phyloP scores from a whole-genome alignment of 169 alveolate species.

The Plasmodium cynomolgi region DNA sequence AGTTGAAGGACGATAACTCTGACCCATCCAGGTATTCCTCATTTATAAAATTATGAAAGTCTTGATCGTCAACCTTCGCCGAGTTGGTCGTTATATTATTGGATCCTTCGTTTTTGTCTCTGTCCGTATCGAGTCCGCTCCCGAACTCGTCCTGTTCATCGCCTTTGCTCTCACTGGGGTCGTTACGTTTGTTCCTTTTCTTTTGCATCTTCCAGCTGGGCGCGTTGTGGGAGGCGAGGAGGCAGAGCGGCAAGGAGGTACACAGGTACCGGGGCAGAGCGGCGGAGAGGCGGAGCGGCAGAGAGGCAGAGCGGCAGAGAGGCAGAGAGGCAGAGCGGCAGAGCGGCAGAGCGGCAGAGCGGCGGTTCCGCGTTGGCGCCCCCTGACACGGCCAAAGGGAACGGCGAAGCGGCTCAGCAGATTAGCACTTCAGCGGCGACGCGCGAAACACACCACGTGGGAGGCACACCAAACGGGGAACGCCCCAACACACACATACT shows the following conservation, averaged over 20 bases:
- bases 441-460: not conserved
- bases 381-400: no score
- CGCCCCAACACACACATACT: no score
- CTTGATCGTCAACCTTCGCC: slow-evolving; percentile 28
- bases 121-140: not conserved
- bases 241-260: no score
- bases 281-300: no score
- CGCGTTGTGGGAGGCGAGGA: no score
- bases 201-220: not conserved
- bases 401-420: not conserved
- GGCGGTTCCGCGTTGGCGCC: no score
- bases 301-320: no score
- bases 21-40: slow-evolving; percentile 23
- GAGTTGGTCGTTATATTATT: not conserved
- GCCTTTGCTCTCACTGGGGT: not conserved
- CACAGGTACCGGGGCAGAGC: no score
- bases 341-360: no score
- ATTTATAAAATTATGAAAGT: slow-evolving; percentile 38
- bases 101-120: not conserved
- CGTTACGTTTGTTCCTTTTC: not conserved
- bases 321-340: no score
- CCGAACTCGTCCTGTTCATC: slow-evolving; percentile 5
- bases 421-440: not conserved
- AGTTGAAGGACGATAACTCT: slow-evolving; percentile 8
- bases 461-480: not conserved